phyloP scores from a whole-genome alignment of 257 asterid species.

The Phtheirospermum japonicum region DNA sequence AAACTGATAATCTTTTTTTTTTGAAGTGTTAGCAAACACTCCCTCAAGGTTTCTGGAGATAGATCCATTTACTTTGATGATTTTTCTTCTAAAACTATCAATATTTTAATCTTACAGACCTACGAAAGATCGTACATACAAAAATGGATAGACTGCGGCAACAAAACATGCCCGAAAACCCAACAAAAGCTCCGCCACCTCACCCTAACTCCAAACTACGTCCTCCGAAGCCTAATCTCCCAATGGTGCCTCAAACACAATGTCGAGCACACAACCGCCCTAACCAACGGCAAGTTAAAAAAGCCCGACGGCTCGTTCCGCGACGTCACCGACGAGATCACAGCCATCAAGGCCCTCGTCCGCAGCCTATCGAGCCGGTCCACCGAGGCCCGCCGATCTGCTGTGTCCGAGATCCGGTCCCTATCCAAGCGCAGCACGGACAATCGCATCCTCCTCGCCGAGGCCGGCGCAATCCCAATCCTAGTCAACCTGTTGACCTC shows the following conservation, averaged over 20 bases:
- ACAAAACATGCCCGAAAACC: conserved; percentile 93
- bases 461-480: conserved; percentile 86
- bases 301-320: conserved; percentile 81
- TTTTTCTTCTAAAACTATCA: background rate
- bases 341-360: conserved; percentile 63
- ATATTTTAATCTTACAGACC: conserved; percentile 49
- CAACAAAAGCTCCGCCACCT: conserved; percentile 77
- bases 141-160: conserved; percentile 92
- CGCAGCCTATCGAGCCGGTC: conserved; percentile 67
- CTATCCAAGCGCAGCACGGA: conserved; percentile 90
- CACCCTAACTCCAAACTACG: conserved; percentile 89
- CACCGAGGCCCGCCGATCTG: conserved; percentile 56
- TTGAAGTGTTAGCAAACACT: no score
- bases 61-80: background rate
- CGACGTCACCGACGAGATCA: conserved; percentile 67
- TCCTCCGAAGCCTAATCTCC: conserved; percentile 63
- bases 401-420: conserved; percentile 77
- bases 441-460: conserved; percentile 81
- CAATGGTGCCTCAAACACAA: conserved; percentile 78
- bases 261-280: conserved; percentile 55
- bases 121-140: conserved; percentile 92
- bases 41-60: background rate
- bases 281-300: conserved; percentile 59
- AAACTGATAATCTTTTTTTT: no score
- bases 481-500: conserved; percentile 67